Conservation (phyloP, 2,329 filamentous ascomycete species). For the Colletotrichum cordylinicola region DNA sequence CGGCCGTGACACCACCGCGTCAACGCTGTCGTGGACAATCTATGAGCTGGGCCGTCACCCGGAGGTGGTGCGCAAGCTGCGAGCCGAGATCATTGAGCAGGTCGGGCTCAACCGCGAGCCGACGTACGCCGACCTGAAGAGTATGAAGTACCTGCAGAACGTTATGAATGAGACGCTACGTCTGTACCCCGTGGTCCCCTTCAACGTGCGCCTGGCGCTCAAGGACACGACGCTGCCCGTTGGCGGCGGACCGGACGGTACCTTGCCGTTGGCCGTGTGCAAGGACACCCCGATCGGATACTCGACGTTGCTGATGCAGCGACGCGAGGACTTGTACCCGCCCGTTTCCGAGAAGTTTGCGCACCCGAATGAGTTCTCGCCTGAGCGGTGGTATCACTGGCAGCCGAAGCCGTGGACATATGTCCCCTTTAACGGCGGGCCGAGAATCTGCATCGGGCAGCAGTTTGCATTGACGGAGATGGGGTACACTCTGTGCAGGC, state of each 20-base stretch:
- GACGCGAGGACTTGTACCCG: constrained; percentile 68
- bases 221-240: constrained; percentile 76
- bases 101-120: constrained; percentile 69
- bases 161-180: constrained; percentile 80
- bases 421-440: constrained; percentile 77
- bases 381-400: constrained; percentile 71
- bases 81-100: constrained; percentile 71
- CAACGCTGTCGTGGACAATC: constrained; percentile 79
- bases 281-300: constrained; percentile 73
- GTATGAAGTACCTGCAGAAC: constrained; percentile 82
- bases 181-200: constrained; percentile 79
- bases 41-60: constrained; percentile 83
- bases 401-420: constrained; percentile 74
- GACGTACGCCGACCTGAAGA: constrained; percentile 83
- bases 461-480: constrained; percentile 84
- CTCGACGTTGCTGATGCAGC: constrained; percentile 75
- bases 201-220: constrained; percentile 77
- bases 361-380: constrained; percentile 59
- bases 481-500: constrained; percentile 71
- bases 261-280: constrained; percentile 66
- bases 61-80: constrained; percentile 68
- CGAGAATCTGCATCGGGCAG: constrained; percentile 78
- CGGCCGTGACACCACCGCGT: constrained; percentile 86
- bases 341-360: constrained; percentile 49
- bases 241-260: constrained; percentile 70